Conservation (phyloP, 306 rosid species). For the Acacia melanoxylon region DNA sequence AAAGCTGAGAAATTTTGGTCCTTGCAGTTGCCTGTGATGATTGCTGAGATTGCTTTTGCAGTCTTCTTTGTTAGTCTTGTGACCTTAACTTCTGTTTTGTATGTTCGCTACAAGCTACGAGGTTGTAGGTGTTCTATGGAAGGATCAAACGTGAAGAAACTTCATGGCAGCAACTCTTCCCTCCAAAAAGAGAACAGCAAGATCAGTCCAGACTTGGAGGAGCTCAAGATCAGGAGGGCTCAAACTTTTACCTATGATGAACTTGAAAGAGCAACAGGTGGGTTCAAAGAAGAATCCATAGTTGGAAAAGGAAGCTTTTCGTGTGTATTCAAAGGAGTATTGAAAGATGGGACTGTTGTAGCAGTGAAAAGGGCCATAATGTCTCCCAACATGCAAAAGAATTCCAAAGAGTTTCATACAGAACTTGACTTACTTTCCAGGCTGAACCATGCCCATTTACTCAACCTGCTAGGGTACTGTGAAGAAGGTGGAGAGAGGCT, state of each 20-base stretch:
- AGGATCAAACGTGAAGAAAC: constrained; percentile 40
- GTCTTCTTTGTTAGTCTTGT: constrained; percentile 48
- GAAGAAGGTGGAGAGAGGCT: constrained; percentile 73
- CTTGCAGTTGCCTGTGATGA: constrained; percentile 11
- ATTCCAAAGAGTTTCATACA: constrained; percentile 72
- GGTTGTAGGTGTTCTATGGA: constrained; percentile 43
- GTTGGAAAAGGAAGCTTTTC: constrained; percentile 95
- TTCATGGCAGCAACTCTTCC: constrained; percentile 39
- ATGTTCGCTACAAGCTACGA: constrained; percentile 59
- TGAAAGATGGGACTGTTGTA: constrained; percentile 68
- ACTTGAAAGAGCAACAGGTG: constrained; percentile 62
- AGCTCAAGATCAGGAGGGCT: constrained; percentile 72
- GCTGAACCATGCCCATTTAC: constrained; percentile 71
- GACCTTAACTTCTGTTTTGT: constrained; percentile 63
- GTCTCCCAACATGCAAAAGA: constrained; percentile 67
- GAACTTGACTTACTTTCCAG: constrained; percentile 70
- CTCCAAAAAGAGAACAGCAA: constrained; percentile 49
- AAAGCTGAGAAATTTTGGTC: constrained; percentile 19
- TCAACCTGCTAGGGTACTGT: constrained; percentile 69
- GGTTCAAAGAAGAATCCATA: constrained; percentile 61
- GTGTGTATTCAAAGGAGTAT: constrained; percentile 58
- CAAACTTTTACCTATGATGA: constrained; percentile 66
- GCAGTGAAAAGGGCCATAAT: constrained; percentile 69
- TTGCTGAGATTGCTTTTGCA: constrained; percentile 22
- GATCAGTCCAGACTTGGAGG: constrained; percentile 46